Percentiles rank a stretch among this genome's conserved stretches.
These are phyloP conservation scores for Tetrastigma voinierianum DNA, from an alignment of 164 flowering plant genomes.

Conservation along the genomic window DNA sequence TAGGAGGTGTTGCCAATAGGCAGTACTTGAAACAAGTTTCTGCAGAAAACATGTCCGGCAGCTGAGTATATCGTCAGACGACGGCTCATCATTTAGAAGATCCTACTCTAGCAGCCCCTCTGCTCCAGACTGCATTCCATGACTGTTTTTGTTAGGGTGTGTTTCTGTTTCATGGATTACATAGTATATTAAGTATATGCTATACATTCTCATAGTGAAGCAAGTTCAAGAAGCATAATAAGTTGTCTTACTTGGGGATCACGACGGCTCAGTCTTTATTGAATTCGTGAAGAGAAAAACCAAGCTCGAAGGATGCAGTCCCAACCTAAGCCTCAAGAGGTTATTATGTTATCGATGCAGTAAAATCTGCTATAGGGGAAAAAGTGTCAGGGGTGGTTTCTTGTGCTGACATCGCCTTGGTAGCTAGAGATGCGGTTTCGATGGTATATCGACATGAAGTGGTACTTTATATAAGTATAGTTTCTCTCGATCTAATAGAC, in stretches of 20 bases:
- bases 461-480: neutral
- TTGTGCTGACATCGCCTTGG: conserved; percentile 41
- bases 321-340: conserved; percentile 52
- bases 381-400: conserved; percentile 61
- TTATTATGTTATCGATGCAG: conserved; percentile 47
- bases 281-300: conserved; percentile 28
- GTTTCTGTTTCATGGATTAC: neutral
- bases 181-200: too few relatives aligned
- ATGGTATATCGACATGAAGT: conserved; percentile 18
- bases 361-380: conserved; percentile 43
- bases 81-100: conserved; percentile 20
- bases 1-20: conserved; percentile 14
- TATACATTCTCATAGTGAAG: too few relatives aligned
- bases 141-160: conserved; percentile 62
- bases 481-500: too few relatives aligned
- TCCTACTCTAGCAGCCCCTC: conserved; percentile 38
- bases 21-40: conserved; percentile 24
- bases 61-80: conserved; percentile 26
- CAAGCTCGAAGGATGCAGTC: conserved; percentile 40
- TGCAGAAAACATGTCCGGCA: conserved; percentile 39
- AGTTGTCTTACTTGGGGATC: conserved; percentile 40
- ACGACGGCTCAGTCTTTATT: conserved; percentile 70
- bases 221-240: neutral
- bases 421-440: conserved; percentile 46
- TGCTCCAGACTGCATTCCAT: conserved; percentile 61